Evolutionary conservation across 768 basidiomycete genomes (phyloP).

Genomic region (Lentinus tigrinus): DNA sequence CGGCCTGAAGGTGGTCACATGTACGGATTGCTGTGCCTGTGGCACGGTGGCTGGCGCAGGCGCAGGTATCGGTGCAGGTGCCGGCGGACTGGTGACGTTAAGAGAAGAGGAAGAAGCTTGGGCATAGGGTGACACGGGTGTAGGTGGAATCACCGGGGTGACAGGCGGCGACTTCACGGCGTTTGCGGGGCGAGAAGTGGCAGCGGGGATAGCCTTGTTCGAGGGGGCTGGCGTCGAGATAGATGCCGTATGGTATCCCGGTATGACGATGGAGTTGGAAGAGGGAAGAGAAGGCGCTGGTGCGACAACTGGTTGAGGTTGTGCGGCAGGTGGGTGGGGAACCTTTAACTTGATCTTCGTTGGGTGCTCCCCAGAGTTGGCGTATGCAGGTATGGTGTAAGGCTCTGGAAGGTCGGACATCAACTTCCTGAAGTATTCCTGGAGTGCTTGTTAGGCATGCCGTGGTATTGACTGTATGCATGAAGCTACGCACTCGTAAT

Average conservation of each 20-base stretch:
- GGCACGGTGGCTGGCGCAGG: slow-evolving; percentile 17
- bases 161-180: slow-evolving; percentile 8
- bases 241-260: neutral
- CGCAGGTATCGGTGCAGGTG: slow-evolving; percentile 22
- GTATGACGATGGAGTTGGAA: slow-evolving; percentile 6
- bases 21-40: slow-evolving; percentile 11
- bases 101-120: slow-evolving; percentile 21
- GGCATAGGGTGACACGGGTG: slow-evolving; percentile 26
- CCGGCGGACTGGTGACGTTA: neutral
- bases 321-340: slow-evolving; percentile 41
- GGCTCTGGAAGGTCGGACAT: slow-evolving; percentile 78
- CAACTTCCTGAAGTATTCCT: slow-evolving; percentile 74
- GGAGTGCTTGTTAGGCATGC: slow-evolving; percentile 35
- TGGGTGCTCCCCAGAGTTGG: slow-evolving; percentile 36
- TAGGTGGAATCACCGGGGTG: slow-evolving; percentile 12
- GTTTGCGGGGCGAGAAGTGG: neutral
- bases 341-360: slow-evolving; percentile 76
- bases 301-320: slow-evolving; percentile 26
- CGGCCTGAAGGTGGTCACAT: slow-evolving; percentile 20
- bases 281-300: slow-evolving; percentile 11
- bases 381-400: slow-evolving; percentile 60
- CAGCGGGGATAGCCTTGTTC: neutral
- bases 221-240: neutral
- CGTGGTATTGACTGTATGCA: neutral
- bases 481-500: slow-evolving; percentile 54